Percentiles rank a stretch among this genome's conserved stretches.
phyloP scores from a whole-genome alignment of 176 grass and related monocot genomes.

The Lolium multiflorum region DNA sequence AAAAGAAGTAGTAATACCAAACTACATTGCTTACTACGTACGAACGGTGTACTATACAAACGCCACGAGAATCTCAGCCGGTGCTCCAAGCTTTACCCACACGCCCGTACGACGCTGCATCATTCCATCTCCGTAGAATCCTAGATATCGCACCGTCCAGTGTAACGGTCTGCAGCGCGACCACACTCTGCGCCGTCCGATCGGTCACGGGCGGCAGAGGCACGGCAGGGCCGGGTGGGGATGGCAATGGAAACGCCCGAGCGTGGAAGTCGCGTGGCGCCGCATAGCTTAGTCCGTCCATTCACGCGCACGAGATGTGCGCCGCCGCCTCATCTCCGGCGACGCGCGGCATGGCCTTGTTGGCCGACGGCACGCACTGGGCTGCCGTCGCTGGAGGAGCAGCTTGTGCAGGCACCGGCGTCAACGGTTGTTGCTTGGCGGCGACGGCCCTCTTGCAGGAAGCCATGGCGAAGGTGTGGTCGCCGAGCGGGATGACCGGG shows the following conservation, averaged over 20 bases:
- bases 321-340: slow-evolving; percentile 49
- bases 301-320: slow-evolving; percentile 69
- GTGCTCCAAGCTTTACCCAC: background rate
- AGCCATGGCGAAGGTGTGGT: background rate
- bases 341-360: slow-evolving; percentile 44
- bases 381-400: background rate
- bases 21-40: background rate
- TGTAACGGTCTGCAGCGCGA: slow-evolving; percentile 3
- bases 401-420: slow-evolving; percentile 15
- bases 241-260: background rate
- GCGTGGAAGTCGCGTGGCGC: background rate
- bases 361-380: slow-evolving; percentile 37
- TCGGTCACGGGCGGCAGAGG: too few relatives aligned
- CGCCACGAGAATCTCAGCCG: background rate
- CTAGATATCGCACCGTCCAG: background rate
- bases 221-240: too few relatives aligned
- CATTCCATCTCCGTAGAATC: background rate
- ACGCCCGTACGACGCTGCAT: background rate
- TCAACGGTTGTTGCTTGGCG: slow-evolving; percentile 29
- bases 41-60: background rate
- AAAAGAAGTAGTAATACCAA: background rate
- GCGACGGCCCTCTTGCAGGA: slow-evolving; percentile 55
- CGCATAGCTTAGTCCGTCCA: background rate
- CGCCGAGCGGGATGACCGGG: slow-evolving; percentile 65
- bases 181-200: background rate